These are phyloP conservation scores for Carpinus fangiana DNA, from an alignment of 306 rosid genomes.

Conservation along the genomic window DNA sequence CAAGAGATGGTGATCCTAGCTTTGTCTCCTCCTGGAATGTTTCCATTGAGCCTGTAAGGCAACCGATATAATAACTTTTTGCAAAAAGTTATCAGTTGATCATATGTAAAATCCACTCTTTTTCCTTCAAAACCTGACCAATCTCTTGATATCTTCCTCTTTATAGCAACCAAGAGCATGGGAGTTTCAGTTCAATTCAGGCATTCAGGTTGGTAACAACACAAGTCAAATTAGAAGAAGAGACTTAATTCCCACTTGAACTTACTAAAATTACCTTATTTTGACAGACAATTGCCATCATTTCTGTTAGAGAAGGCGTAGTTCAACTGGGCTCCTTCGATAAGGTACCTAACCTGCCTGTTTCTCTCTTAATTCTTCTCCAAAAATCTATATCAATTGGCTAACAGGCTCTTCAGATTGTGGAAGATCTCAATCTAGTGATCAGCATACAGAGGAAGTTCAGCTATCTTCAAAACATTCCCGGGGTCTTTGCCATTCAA, in stretches of 20 bases:
- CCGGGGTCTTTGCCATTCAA: slow-evolving; percentile 70
- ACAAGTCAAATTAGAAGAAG: slow-evolving; percentile 14
- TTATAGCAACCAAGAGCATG: slow-evolving; percentile 84
- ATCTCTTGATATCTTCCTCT: slow-evolving; percentile 4
- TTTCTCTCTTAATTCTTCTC: slow-evolving; percentile 16
- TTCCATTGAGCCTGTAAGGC: slow-evolving; percentile 65
- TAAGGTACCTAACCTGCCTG: slow-evolving; percentile 44
- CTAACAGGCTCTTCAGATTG: slow-evolving; percentile 44
- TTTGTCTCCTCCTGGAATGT: slow-evolving; percentile 72
- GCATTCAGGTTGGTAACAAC: slow-evolving; percentile 69
- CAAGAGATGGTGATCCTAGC: slow-evolving; percentile 62
- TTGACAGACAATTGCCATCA: slow-evolving; percentile 67
- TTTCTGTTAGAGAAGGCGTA: slow-evolving; percentile 86
- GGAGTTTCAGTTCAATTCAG: slow-evolving; percentile 82
- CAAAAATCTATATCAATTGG: slow-evolving; percentile 6
- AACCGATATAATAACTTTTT: not conserved
- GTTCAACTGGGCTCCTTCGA: slow-evolving; percentile 83
- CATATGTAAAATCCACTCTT: not conserved
- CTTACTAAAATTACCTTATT: not conserved
- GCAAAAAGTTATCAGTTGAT: not conserved
- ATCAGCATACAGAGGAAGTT: slow-evolving; percentile 73
- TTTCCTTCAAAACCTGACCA: slow-evolving; percentile 3
- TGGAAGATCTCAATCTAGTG: slow-evolving; percentile 72
- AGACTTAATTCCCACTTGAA: not conserved
- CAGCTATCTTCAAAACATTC: slow-evolving; percentile 78